Evolutionary conservation across 2,329 filamentous ascomycete species (phyloP).

Genomic region (Apiospora hydei): DNA sequence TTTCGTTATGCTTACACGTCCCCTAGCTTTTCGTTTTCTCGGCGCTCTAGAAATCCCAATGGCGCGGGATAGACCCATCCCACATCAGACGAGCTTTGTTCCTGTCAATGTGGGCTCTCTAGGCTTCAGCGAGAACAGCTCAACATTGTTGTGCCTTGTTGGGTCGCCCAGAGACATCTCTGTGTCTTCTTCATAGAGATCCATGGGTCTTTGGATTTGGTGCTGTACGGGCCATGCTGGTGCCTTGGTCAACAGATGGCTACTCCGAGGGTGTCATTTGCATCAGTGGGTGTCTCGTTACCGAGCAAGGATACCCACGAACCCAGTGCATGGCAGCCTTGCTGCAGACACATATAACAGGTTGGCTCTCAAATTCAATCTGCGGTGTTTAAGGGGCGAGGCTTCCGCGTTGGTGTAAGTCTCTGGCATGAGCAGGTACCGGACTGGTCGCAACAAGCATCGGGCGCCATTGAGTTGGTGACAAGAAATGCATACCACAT

Average conservation of each 20-base stretch:
- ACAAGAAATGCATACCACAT: slow-evolving; percentile 23
- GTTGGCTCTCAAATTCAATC: not conserved
- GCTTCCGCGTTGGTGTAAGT: slow-evolving; percentile 6
- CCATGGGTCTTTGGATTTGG: slow-evolving; percentile 21
- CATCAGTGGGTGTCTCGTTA: not conserved
- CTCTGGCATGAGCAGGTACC: slow-evolving; percentile 8
- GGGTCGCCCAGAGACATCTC: slow-evolving; percentile 12
- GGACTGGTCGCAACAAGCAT: not conserved
- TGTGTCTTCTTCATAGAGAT: slow-evolving; percentile 11
- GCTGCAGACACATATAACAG: not conserved
- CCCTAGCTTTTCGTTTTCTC: slow-evolving; percentile 79
- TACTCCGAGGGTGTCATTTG: not conserved
- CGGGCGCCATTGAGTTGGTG: slow-evolving; percentile 9
- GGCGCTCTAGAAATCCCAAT: slow-evolving; percentile 62
- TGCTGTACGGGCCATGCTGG: slow-evolving; percentile 13
- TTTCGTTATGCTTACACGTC: slow-evolving; percentile 38
- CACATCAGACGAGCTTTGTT: not conserved
- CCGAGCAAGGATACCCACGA: not conserved
- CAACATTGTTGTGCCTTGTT: not conserved
- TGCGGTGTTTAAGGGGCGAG: not conserved
- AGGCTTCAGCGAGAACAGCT: slow-evolving; percentile 6
- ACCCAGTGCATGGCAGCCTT: not conserved
- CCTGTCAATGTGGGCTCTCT: slow-evolving; percentile 6
- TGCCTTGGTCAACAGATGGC: slow-evolving; percentile 13
- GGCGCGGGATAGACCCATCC: slow-evolving; percentile 13